These are phyloP conservation scores for Apiosordaria backusii DNA, from an alignment of 495 filamentous ascomycete genomes.

Conservation along the genomic window DNA sequence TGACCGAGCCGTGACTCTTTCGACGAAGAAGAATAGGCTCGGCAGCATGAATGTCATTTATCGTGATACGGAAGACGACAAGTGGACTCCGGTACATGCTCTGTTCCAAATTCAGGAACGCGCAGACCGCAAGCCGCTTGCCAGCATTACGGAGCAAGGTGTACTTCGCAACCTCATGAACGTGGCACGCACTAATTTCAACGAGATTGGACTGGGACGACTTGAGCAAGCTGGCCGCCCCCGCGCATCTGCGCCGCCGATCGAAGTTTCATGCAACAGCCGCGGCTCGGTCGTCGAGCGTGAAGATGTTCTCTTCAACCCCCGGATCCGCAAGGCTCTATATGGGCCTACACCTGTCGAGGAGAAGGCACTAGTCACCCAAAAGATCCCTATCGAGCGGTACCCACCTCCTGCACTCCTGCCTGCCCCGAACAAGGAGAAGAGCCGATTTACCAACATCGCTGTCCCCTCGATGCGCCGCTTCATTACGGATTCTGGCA, in stretches of 20 bases:
- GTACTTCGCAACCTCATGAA: slow-evolving; percentile 73
- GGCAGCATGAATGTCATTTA: slow-evolving; percentile 42
- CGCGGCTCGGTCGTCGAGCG: slow-evolving; percentile 64
- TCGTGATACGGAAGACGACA: slow-evolving; percentile 50
- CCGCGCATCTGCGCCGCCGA: slow-evolving; percentile 78
- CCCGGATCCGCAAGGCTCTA: slow-evolving; percentile 66
- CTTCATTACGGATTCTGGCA: slow-evolving; percentile 96
- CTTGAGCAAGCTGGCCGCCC: slow-evolving; percentile 79
- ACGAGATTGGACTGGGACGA: slow-evolving; percentile 63
- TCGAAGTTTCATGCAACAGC: slow-evolving; percentile 72
- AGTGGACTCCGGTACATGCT: slow-evolving; percentile 65
- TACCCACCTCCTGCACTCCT: slow-evolving; percentile 65
- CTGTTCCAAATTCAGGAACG: slow-evolving; percentile 76
- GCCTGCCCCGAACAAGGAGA: slow-evolving; percentile 71
- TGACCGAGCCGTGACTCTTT: slow-evolving; percentile 57
- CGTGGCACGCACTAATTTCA: slow-evolving; percentile 64
- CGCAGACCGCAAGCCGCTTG: slow-evolving; percentile 61
- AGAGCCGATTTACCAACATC: slow-evolving; percentile 82
- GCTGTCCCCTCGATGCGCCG: slow-evolving; percentile 96
- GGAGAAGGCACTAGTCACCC: slow-evolving; percentile 69
- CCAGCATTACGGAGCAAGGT: slow-evolving; percentile 69
- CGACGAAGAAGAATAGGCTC: slow-evolving; percentile 51
- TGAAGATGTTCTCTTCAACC: slow-evolving; percentile 74
- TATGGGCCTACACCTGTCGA: slow-evolving; percentile 62
- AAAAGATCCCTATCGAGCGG: slow-evolving; percentile 58